These are phyloP conservation scores for Trapa incisa DNA, from an alignment of 345 rosid species.

Conservation along the genomic window DNA sequence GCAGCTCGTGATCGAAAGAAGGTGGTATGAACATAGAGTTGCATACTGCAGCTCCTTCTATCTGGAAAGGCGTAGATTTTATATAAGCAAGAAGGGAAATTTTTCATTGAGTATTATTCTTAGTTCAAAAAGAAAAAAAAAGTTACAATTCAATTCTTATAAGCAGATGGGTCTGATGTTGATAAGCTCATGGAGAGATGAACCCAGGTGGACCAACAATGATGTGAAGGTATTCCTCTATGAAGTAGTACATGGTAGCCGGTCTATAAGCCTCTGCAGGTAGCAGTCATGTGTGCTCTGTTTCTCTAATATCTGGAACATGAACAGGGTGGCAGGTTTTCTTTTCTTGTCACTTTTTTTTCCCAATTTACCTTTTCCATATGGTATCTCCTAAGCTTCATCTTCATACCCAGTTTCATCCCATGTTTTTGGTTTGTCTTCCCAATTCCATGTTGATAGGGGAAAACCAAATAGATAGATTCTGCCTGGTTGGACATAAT, in stretches of 20 bases:
- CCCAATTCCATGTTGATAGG: neutral
- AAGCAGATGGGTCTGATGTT: neutral
- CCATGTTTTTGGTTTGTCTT: neutral
- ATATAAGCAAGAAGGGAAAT: neutral
- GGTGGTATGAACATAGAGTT: slow-evolving; percentile 16
- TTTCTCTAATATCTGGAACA: neutral
- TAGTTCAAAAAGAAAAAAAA: neutral
- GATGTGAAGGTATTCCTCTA: neutral
- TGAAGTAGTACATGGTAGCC: too few species aligned
- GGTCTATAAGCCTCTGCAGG: neutral
- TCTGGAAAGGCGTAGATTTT: neutral
- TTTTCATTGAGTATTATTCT: neutral
- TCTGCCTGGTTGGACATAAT: neutral
- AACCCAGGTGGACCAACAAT: neutral
- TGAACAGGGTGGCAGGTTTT: neutral
- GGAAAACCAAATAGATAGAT: neutral
- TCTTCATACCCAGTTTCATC: neutral
- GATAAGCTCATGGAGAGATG: neutral
- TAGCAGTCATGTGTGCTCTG: neutral
- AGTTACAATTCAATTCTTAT: neutral
- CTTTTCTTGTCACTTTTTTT: neutral
- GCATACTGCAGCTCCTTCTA: neutral
- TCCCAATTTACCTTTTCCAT: neutral
- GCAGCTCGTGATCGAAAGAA: slow-evolving; percentile 70
- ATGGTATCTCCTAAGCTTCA: neutral